Evolutionary conservation across 352 stramenopile genomes (phyloP), one percentile per base, ranked within the genome.

Genomic region (Pythium angustatum): DNA sequence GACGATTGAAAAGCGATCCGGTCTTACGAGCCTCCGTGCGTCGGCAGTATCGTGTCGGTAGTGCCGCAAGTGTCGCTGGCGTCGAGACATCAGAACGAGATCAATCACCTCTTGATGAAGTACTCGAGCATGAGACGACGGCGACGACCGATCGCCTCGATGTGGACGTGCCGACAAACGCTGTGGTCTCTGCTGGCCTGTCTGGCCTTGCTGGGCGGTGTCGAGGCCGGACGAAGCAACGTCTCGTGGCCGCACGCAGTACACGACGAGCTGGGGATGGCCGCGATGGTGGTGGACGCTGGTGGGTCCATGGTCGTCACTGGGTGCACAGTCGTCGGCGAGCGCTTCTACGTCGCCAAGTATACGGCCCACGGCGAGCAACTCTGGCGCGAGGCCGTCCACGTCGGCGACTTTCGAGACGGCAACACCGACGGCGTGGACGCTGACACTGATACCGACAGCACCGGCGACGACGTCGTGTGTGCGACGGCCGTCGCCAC

Each of bases 231-330:
- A 0, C 51, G 52, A 45, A 55, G 15, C 43, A 45, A 67, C 2
- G 36, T 67, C 36, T 47, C 65, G 19, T 68, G 59, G 66, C 14
- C 27, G 21, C 47, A 58, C 26, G 44, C 9, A 17, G 26, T 15
- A 54, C 27, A 38, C 31, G 59, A 57, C 22, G 48, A 55, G 31
- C 40, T 49, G 26, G 38, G 17, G 9, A 22, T 56, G 38, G 51
- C 38, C 10, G 50, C 64, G 31, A 62, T 65, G 56, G 43, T 30
- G 19, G 26, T 64, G 17, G 65, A 72, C 43, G 28, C 38, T 3
- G 54, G 21, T 1, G 58, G 59, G 10, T 31, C 54, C 40, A 47
- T 72, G 30, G 31, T 72, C 11, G 52, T 68, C 12, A 57, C 58
- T 5, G 59, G 59, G 24, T 72, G 59, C 44, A 40, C 14, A 4